Percentiles rank a stretch among this genome's conserved stretches.
Evolutionary conservation across 352 stramenopile genomes (phyloP).

Genomic region (Pythium brachiatum): DNA sequence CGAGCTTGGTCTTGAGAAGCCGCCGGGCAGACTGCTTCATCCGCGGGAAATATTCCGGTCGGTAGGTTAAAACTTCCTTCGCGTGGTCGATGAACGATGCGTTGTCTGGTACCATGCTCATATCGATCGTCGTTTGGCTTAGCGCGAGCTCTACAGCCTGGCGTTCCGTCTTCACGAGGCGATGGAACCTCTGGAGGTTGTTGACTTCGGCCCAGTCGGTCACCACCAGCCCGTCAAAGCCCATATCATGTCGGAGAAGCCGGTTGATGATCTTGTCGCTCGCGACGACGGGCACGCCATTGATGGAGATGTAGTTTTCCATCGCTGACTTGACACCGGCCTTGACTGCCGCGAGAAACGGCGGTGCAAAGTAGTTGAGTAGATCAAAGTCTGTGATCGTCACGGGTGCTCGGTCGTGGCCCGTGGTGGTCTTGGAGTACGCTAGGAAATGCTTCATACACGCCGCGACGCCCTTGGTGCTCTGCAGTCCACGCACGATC

Average conservation of each 20-base stretch:
- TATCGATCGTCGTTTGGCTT: constrained; percentile 68
- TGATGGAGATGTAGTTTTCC: constrained; percentile 93
- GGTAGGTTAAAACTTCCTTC: constrained; percentile 20
- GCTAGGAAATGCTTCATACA: constrained; percentile 91
- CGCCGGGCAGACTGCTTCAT: constrained; percentile 21
- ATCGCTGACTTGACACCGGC: constrained; percentile 87
- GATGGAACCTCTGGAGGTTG: constrained; percentile 65
- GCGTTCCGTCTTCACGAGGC: constrained; percentile 29
- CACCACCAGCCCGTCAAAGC: constrained; percentile 70
- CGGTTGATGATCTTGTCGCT: constrained; percentile 58
- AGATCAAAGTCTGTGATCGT: constrained; percentile 74
- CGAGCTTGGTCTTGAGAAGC: constrained; percentile 27
- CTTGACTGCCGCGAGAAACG: constrained; percentile 80
- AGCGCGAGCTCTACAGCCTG: constrained; percentile 51
- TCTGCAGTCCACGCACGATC: constrained; percentile 81
- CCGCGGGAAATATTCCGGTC: constrained; percentile 10
- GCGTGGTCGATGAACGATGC: constrained; percentile 27
- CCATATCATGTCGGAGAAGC: constrained; percentile 50
- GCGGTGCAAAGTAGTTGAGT: constrained; percentile 82
- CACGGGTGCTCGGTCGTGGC: constrained; percentile 79
- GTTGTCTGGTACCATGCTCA: constrained; percentile 67
- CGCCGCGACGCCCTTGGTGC: constrained; percentile 20
- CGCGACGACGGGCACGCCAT: constrained; percentile 88
- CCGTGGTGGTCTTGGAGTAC: constrained; percentile 80
- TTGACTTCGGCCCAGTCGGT: constrained; percentile 83